Evolutionary conservation across 495 filamentous ascomycete genomes (phyloP).

Genomic region (Xylaria cubensis): DNA sequence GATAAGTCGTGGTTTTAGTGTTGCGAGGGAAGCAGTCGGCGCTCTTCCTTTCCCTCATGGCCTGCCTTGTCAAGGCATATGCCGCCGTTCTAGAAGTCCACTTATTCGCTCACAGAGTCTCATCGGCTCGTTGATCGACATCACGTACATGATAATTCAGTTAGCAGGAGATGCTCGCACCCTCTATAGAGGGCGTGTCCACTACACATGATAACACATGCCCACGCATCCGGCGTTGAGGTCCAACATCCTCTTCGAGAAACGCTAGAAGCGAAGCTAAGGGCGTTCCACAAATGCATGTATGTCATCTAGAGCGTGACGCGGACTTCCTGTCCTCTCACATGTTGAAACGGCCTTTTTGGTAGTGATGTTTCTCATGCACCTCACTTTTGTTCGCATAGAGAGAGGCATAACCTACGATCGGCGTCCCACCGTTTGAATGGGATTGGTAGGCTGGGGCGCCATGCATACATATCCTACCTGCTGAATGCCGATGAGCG

Average conservation of each 20-base stretch:
- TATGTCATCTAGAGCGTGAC: constrained; percentile 15
- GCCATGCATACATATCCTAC: not conserved
- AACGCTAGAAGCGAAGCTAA: constrained; percentile 13
- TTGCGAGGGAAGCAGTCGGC: not conserved
- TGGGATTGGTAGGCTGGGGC: not conserved
- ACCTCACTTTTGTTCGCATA: not conserved
- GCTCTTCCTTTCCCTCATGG: constrained; percentile 6
- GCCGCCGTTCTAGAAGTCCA: constrained; percentile 20
- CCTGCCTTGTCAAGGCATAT: constrained; percentile 26
- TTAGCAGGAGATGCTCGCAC: not conserved
- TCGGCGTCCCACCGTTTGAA: constrained; percentile 5
- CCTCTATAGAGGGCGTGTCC: not conserved
- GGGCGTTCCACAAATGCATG: constrained; percentile 6
- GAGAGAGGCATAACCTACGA: not conserved
- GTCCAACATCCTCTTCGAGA: constrained; percentile 14
- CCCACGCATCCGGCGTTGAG: not conserved
- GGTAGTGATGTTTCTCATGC: constrained; percentile 11
- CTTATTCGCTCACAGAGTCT: constrained; percentile 7
- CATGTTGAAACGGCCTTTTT: constrained; percentile 1
- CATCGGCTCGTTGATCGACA: constrained; percentile 26
- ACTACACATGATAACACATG: constrained; percentile 20
- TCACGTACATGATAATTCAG: constrained; percentile 9
- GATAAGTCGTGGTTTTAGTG: constrained; percentile 11
- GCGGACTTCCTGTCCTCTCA: not conserved
- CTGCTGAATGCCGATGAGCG: constrained; percentile 10